Evolutionary conservation across 495 filamentous ascomycete species (phyloP), one percentile per base, ranked within the genome.

Genomic region (Talaromyces thailandensis): DNA sequence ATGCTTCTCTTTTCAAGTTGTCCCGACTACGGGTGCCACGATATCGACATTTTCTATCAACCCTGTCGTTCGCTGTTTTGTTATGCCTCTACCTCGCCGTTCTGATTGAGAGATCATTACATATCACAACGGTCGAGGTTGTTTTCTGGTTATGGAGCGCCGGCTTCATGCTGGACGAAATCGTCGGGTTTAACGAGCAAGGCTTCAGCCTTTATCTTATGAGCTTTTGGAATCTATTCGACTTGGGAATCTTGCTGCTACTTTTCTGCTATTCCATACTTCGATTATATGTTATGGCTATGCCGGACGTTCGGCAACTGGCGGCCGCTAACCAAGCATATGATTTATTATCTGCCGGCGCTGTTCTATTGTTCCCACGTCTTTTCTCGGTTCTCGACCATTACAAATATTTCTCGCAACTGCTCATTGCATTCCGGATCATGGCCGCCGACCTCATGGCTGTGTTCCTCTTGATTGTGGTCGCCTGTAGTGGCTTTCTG

Each of bases 131-230:
- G 3, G 73, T 96, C 7, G 93, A 97, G 71, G 71, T 96, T 23
- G 67, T 94, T 11, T 96, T 97, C 70, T 97, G 93, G 93, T 87
- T 97, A 70, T 97, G 93, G 93, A 93, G 90, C 69, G 89, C 90
- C 24, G 93, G 93, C 3, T 97, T 93, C 72, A 95, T 96, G 90
- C 86, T 97, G n/a, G 91, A 95, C 67, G 92, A 96, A 71, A 79
- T 96, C 50, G 89, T 94, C 29, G 91, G 91, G 6, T 95, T 95
- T 79, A 93, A 91, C 65, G 92, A 96, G 69, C 89, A 95, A 68
- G 93, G 93, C 6, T 94, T 96, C 69, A 91, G 91, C 57, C 82
- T 97, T 9, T 97, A 96, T 74, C 87, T 96, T 65, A 91, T 96
- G 88, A 95, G 90, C 70, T 91, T 96, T 71, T 96, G 93, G 93